Evolutionary conservation across 805 yeast species (phyloP), one percentile per base, ranked within the genome.

Genomic region (Zygosaccharomyces pseudorouxii): DNA sequence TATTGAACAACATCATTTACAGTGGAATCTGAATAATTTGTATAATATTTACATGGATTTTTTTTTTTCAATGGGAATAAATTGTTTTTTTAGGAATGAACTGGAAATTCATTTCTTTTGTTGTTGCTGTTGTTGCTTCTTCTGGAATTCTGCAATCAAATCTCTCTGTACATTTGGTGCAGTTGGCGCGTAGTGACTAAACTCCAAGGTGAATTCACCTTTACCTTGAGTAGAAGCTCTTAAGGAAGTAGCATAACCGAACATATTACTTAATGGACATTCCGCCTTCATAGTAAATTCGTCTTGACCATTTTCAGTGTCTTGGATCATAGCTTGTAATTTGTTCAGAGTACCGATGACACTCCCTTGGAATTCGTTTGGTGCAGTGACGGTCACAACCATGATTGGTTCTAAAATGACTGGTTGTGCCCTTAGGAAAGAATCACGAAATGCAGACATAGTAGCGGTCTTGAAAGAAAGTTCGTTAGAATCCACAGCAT

Each of bases 211-310:
- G 70, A 93, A 93, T 72, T 95, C 98, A 63, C 99, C 99, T 69
- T 93, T 93, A 72, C 99, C 99, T 72, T 93, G 99, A 12, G 99
- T 92, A 51, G 87, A 82, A 18, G 99, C 98, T 76, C 99, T 85
- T 65, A 93, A 77, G 22, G 88, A 81, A 7, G 98, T 87, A 6
- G 98, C 96, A 65, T 93, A 88, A 33, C 99, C 99, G 69, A 93
- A 93, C 89, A 93, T 81, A 53, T 87, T 80, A 74, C 90, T 90
- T 71, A 93, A 80, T n/a, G 98, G 86, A 74, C 98, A 92, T 69
- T 93, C 98, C 28, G 97, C 95, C 48, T 81, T 79, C 53, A 93
- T 81, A 9, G 95, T 86, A 71, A 93, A 92, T 68, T 93, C 99
- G 59, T 93, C 99, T 49, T 85, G 82, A 25, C 89, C 92, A 65